Percentiles rank a stretch among this genome's conserved stretches.
These are phyloP conservation scores for Parachaetomium inaequale DNA, from an alignment of 495 filamentous ascomycete species.

Conservation along the genomic window DNA sequence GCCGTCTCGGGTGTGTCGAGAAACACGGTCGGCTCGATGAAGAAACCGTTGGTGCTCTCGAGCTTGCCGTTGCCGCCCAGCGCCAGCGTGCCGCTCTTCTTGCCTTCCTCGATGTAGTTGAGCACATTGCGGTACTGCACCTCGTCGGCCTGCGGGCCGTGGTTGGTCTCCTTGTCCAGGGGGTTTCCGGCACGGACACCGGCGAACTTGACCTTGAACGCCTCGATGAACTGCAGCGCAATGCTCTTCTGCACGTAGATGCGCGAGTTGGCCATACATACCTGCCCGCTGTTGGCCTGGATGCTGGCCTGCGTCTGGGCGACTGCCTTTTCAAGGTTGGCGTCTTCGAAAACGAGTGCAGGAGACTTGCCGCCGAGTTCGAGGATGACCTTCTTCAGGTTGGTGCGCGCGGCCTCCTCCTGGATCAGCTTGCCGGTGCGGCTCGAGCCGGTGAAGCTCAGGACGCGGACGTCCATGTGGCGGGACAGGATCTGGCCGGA, in stretches of 20 bases:
- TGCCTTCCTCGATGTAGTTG: slow-evolving; percentile 37
- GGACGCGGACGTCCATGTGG: slow-evolving; percentile 50
- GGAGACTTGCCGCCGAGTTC: slow-evolving; percentile 82
- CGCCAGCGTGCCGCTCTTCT: slow-evolving; percentile 29
- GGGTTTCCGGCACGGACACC: slow-evolving; percentile 59
- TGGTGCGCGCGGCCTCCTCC: slow-evolving; percentile 40
- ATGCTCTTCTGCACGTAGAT: slow-evolving; percentile 64
- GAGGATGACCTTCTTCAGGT: slow-evolving; percentile 74
- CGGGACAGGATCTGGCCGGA: slow-evolving; percentile 52
- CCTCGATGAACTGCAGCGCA: slow-evolving; percentile 56
- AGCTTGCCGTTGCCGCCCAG: slow-evolving; percentile 30
- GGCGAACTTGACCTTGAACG: slow-evolving; percentile 55
- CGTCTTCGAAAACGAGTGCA: slow-evolving; percentile 65
- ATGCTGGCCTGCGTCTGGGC: slow-evolving; percentile 67
- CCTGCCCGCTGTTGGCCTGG: slow-evolving; percentile 70
- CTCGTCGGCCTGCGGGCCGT: slow-evolving; percentile 55
- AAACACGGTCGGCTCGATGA: slow-evolving; percentile 69
- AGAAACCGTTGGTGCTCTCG: slow-evolving; percentile 37
- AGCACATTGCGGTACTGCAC: slow-evolving; percentile 37
- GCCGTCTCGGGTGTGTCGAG: slow-evolving; percentile 62
- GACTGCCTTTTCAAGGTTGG: slow-evolving; percentile 65
- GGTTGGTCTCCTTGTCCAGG: slow-evolving; percentile 58
- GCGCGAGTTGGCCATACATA: slow-evolving; percentile 74
- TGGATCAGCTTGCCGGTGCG: slow-evolving; percentile 46
- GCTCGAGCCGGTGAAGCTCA: slow-evolving; percentile 56